Conservation (phyloP, 1,284 basidiomycete species). For the Microbotryum silenes-acaulis region DNA sequence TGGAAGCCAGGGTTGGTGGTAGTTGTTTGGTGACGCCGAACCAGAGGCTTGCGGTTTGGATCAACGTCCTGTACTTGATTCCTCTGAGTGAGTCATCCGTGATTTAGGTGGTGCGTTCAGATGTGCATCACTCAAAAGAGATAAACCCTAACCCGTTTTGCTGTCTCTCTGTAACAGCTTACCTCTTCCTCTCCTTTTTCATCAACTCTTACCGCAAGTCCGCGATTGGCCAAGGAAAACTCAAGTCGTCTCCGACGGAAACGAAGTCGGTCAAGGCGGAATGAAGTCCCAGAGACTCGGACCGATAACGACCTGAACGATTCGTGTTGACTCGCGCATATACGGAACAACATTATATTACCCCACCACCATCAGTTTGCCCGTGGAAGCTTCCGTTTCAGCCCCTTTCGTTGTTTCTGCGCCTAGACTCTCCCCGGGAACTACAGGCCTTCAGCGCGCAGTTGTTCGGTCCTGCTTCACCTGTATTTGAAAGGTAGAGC, state of each 20-base stretch:
- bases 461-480: no score
- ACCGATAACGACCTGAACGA: no score
- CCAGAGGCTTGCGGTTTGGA: conserved; percentile 17
- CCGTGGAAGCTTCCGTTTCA: no score
- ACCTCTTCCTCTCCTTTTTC: conserved; percentile 28
- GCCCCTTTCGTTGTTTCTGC: no score
- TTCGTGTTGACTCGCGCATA: no score
- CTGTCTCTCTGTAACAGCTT: conserved; percentile 6
- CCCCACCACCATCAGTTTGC: no score
- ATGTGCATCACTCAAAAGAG: not conserved
- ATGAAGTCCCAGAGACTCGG: not conserved
- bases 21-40: conserved; percentile 18
- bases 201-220: conserved; percentile 20
- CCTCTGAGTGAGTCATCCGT: conserved; percentile 9
- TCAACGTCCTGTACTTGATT: conserved; percentile 24
- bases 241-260: not conserved
- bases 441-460: no score
- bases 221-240: not conserved
- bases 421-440: no score
- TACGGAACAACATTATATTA: no score
- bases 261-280: not conserved
- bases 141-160: not conserved
- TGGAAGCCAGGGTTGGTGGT: conserved; percentile 13
- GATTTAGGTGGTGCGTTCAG: not conserved
- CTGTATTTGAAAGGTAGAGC: no score